A percentile compares a stretch with the other conserved stretches of the same genome.
These are phyloP conservation scores for Tylopilus rubrobrunneus DNA, from an alignment of 768 basidiomycete species.

Conservation along the genomic window DNA sequence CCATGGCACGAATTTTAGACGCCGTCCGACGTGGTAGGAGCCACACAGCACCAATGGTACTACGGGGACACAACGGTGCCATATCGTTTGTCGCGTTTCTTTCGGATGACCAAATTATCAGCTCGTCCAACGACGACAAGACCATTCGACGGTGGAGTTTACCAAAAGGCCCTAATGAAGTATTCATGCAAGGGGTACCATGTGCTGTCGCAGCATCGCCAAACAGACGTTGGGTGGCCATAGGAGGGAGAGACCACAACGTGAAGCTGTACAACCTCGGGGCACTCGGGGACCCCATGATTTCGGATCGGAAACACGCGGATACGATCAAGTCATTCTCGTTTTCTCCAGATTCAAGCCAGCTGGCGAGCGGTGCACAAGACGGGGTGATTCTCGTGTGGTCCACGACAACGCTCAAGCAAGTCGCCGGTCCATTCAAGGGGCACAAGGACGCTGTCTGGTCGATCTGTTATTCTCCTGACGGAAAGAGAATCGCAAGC, in stretches of 20 bases:
- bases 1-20: too few species aligned
- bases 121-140: conserved; percentile 16
- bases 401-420: conserved; percentile 8
- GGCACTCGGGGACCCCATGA: background rate
- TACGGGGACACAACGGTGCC: conserved; percentile 13
- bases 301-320: conserved; percentile 2
- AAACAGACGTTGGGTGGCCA: conserved; percentile 12
- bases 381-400: conserved; percentile 18
- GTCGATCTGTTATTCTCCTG: conserved; percentile 18
- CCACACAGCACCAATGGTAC: background rate
- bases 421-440: conserved; percentile 4
- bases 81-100: conserved; percentile 17
- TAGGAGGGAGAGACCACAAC: conserved; percentile 16
- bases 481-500: conserved; percentile 17
- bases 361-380: conserved; percentile 14
- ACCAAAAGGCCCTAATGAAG: background rate
- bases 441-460: conserved; percentile 13
- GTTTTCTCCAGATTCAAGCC: conserved; percentile 17
- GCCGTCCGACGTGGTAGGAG: background rate
- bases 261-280: conserved; percentile 8
- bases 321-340: conserved; percentile 11
- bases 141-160: conserved; percentile 19
- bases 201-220: conserved; percentile 8
- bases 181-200: conserved; percentile 5
- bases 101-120: conserved; percentile 14